Conservation (phyloP, 2,329 filamentous ascomycete species). For the Chaetomium olivaceum region DNA sequence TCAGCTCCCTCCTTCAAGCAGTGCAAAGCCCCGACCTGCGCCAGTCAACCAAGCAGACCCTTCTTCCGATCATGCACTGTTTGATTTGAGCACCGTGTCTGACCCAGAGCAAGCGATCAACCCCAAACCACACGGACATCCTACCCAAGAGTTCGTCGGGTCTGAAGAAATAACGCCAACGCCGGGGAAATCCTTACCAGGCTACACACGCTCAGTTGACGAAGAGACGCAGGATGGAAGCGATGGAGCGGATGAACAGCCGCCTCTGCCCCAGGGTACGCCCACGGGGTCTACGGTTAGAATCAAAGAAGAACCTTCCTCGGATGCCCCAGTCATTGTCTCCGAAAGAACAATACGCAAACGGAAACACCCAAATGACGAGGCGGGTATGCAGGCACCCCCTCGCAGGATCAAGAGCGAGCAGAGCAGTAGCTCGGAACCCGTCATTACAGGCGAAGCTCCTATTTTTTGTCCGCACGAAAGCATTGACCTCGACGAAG, state of each 20-base stretch:
- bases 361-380: slow-evolving; percentile 42
- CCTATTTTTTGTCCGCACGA: slow-evolving; percentile 48
- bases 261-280: slow-evolving; percentile 34
- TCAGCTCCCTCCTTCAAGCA: background rate
- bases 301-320: slow-evolving; percentile 56
- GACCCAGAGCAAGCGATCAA: slow-evolving; percentile 13
- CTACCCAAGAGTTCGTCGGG: background rate
- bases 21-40: background rate
- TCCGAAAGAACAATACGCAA: slow-evolving; percentile 53
- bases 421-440: slow-evolving; percentile 36
- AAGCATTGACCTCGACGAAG: slow-evolving; percentile 62
- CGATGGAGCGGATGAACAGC: slow-evolving; percentile 33
- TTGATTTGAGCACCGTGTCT: slow-evolving; percentile 17
- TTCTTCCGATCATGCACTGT: background rate
- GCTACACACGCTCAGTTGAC: background rate
- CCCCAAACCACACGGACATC: background rate
- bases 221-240: slow-evolving; percentile 16
- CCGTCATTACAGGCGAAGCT: slow-evolving; percentile 33
- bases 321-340: slow-evolving; percentile 53
- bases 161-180: slow-evolving; percentile 12
- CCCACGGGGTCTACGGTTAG: slow-evolving; percentile 1
- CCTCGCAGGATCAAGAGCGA: slow-evolving; percentile 48
- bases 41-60: background rate
- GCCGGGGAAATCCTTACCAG: background rate
- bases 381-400: slow-evolving; percentile 31